Evolutionary conservation across 768 basidiomycete genomes (phyloP), one percentile per base, ranked within the genome.

Genomic region (Collybia mongolica): DNA sequence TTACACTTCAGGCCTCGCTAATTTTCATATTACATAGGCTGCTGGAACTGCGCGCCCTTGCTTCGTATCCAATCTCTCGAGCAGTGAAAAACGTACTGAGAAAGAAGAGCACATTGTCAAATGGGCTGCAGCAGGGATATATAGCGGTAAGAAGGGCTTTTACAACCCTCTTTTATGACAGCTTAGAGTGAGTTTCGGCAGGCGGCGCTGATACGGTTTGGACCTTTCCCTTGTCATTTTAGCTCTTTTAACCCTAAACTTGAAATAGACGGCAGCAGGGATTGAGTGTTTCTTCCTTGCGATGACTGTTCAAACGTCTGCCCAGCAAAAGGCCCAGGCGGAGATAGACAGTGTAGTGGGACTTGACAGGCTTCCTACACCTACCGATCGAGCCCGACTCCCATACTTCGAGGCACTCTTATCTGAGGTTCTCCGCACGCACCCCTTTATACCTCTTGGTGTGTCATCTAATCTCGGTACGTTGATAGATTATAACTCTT

Each of bases 191-290:
- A n/a, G n/a, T n/a, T n/a, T n/a, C n/a, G n/a, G n/a, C 44, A 76
- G 79, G 73, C 44, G 79, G 73, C 6, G 75, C 79, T 0, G 80
- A 82, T 53, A 81, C 81, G 6, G 76, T 76, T 11, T 54, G 72
- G 73, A 1, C 77, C n/a, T 80, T 58, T 74, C 71, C 59, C 62
- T 79, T 9, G 77, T 77, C 2, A 78, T 79, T 57, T 75, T 9
- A 57, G 60, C 38, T 72, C 72, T 14, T 70, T 29, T 40, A 58
- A 43, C 7, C 5, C 19, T 17, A 9, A 17, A 19, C 3, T 5
- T 35, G 2, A 39, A 9, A 6, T 26, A 23, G 6, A 24, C n/a
- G 17, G 28, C 46, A 52, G 47, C 28, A 26, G 18, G 37, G 41
- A 45, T 18, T 39, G 35, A 28, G 49, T 39, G 51, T 14, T 53